Percentiles rank a stretch among this genome's conserved stretches.
phyloP scores from a whole-genome alignment of 208 protist genomes.

The Leishmania amazonensis region DNA sequence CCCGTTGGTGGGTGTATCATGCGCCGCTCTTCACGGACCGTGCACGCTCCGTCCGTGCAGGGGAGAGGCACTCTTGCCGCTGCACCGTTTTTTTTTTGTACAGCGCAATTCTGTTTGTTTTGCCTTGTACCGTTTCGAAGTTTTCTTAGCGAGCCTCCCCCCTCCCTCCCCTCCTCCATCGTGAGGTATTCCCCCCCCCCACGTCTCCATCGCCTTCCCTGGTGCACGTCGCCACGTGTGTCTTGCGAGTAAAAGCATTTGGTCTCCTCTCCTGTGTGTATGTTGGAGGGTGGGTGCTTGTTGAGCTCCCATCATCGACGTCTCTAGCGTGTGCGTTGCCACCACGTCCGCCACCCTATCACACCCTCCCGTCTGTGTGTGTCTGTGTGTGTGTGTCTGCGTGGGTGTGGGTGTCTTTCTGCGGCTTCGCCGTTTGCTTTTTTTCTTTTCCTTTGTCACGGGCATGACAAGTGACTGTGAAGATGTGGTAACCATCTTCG shows the following conservation, averaged over 20 bases:
- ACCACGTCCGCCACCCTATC: too few species aligned
- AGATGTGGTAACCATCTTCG: background rate
- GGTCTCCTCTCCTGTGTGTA: too few species aligned
- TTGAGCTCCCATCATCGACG: too few species aligned
- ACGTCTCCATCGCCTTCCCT: background rate
- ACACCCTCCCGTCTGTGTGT: too few species aligned
- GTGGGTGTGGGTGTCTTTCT: too few species aligned
- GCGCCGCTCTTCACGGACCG: background rate
- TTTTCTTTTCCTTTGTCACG: too few species aligned
- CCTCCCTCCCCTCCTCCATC: background rate
- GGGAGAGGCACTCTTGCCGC: background rate
- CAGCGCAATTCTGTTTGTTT: background rate
- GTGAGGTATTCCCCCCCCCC: background rate
- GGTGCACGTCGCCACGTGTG: background rate
- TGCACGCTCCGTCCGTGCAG: background rate
- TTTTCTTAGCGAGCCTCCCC: background rate
- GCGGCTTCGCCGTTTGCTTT: too few species aligned
- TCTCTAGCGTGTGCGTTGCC: too few species aligned
- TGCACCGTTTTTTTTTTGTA: background rate
- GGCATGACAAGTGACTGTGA: background rate
- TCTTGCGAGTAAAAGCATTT: background rate
- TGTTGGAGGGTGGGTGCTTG: too few species aligned
- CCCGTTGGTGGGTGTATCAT: background rate
- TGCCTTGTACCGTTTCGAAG: background rate
- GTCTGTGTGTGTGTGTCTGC: too few species aligned